Evolutionary conservation across 2,329 filamentous ascomycete species (phyloP).

Genomic region (Sarocladiaceae sp.): DNA sequence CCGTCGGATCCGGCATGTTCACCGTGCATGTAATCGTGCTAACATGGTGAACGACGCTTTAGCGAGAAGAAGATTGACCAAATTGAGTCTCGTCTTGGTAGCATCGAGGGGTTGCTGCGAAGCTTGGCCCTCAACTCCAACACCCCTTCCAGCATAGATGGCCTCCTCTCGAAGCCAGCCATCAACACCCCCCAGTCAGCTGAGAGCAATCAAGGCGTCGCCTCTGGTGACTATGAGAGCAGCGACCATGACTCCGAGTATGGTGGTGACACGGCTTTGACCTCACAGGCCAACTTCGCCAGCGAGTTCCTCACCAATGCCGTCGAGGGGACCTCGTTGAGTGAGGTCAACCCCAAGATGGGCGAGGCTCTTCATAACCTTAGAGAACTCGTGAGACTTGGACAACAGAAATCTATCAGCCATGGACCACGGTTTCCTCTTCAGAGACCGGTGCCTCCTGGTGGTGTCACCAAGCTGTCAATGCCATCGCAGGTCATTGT

Average conservation of each 20-base stretch:
- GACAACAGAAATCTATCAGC: conserved; percentile 33
- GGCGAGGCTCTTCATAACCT: conserved; percentile 44
- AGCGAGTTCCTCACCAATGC: conserved; percentile 48
- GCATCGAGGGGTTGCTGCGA: conserved; percentile 37
- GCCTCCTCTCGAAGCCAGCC: conserved; percentile 9
- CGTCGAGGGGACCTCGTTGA: conserved; percentile 41
- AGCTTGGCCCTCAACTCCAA: conserved; percentile 25
- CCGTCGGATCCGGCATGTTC: no score
- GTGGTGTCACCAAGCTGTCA: conserved; percentile 43
- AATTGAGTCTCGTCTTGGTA: conserved; percentile 37
- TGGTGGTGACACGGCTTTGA: conserved; percentile 42
- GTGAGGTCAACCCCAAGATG: conserved; percentile 43
- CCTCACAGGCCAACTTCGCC: conserved; percentile 47
- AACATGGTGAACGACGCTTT: not conserved
- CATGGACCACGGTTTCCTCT: conserved; percentile 39
- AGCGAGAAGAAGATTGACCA: conserved; percentile 49
- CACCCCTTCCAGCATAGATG: conserved; percentile 16
- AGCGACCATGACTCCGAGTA: conserved; percentile 35
- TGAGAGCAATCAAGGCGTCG: conserved; percentile 19
- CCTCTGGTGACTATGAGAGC: conserved; percentile 24
- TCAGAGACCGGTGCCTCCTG: conserved; percentile 38
- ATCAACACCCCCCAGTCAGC: conserved; percentile 20
- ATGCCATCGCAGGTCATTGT: conserved; percentile 49
- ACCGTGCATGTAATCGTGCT: not conserved
- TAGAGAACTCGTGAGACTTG: conserved; percentile 45